Evolutionary conservation across 257 asterid species (phyloP).

Genomic region (Fraxinus americana): DNA sequence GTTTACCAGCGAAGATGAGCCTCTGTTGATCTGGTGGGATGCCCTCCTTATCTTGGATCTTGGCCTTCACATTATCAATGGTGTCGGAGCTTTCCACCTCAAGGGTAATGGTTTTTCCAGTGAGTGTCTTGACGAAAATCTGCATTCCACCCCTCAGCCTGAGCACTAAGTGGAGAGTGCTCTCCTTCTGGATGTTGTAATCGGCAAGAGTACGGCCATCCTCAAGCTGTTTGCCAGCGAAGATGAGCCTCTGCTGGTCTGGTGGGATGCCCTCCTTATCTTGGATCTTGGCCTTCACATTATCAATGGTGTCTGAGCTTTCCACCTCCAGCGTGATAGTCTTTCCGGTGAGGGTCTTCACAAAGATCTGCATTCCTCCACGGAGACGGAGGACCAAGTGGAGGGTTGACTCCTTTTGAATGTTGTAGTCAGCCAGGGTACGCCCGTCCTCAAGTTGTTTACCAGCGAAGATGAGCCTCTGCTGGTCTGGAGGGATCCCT

Average conservation of each 20-base stretch:
- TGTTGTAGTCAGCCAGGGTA: constrained; percentile 45
- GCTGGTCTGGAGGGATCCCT: constrained; percentile 56
- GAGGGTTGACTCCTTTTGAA: constrained; percentile 49
- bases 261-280: constrained; percentile 46
- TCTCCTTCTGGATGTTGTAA: constrained; percentile 5
- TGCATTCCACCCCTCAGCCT: constrained; percentile 6
- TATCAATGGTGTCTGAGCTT: constrained; percentile 37
- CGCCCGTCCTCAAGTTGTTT: constrained; percentile 51
- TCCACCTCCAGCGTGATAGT: constrained; percentile 41
- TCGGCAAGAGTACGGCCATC: not conserved
- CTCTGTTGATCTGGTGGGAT: not conserved
- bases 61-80: not conserved
- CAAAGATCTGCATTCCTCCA: constrained; percentile 51
- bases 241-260: constrained; percentile 38
- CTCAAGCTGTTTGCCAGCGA: constrained; percentile 24
- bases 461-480: constrained; percentile 47
- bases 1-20: not conserved
- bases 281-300: constrained; percentile 38
- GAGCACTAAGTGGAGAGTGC: not conserved
- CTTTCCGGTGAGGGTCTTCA: constrained; percentile 39
- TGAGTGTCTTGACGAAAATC: not conserved
- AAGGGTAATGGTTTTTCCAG: not conserved
- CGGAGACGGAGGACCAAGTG: constrained; percentile 53
- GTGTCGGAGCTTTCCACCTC: not conserved
- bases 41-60: not conserved